Percentiles rank a stretch among this genome's conserved stretches.
These are phyloP conservation scores for Cystobasidium onofrii DNA, from an alignment of 768 basidiomycete species.

Conservation along the genomic window DNA sequence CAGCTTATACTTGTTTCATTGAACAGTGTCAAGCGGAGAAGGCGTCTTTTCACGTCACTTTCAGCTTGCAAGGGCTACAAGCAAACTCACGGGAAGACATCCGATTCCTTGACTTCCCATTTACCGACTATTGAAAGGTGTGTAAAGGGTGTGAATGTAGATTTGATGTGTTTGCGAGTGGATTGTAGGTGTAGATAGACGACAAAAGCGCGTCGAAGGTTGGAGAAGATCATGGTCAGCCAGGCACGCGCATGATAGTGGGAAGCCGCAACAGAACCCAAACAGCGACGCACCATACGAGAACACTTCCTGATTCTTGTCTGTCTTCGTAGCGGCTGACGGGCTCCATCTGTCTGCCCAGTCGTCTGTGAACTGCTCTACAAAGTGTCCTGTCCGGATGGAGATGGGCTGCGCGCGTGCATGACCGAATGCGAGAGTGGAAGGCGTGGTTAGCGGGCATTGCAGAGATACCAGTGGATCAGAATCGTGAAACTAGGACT, in stretches of 20 bases:
- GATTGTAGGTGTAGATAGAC: background rate
- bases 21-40: too few relatives aligned
- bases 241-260: background rate
- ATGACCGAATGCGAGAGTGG: too few relatives aligned
- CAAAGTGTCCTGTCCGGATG: slow-evolving; percentile 50
- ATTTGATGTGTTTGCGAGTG: background rate
- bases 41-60: too few relatives aligned
- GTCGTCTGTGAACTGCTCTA: slow-evolving; percentile 92
- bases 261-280: background rate
- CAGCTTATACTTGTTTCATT: too few relatives aligned
- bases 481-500: too few relatives aligned
- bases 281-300: slow-evolving; percentile 41
- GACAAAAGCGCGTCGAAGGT: background rate
- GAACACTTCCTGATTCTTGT: slow-evolving; percentile 74
- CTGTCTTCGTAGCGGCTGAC: slow-evolving; percentile 96
- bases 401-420: slow-evolving; percentile 23
- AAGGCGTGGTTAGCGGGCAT: too few relatives aligned
- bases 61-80: background rate
- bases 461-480: too few relatives aligned
- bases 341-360: slow-evolving; percentile 90
- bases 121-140: slow-evolving; percentile 67
- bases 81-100: slow-evolving; percentile 61
- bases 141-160: slow-evolving; percentile 53
- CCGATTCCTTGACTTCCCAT: slow-evolving; percentile 89
- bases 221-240: background rate